phyloP scores from a whole-genome alignment of 371 early-diverging fungal species.

The Umbelopsis sp. region DNA sequence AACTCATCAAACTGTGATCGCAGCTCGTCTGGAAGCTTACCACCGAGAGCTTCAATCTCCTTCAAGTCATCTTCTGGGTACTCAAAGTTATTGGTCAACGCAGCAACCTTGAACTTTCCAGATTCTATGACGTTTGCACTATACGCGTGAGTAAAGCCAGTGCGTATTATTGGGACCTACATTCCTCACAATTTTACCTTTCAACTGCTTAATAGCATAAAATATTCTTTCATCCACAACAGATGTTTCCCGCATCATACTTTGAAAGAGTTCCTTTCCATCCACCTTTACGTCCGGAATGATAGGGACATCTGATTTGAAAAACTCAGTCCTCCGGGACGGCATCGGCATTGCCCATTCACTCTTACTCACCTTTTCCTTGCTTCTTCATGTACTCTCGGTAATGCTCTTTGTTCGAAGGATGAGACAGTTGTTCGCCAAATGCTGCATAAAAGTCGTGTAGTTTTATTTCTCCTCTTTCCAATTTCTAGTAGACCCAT shows the following conservation, averaged over 20 bases:
- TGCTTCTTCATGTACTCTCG: slow-evolving; percentile 48
- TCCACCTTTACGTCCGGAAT: slow-evolving; percentile 55
- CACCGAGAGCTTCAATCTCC: slow-evolving; percentile 44
- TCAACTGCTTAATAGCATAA: slow-evolving; percentile 59
- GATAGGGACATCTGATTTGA: slow-evolving; percentile 30
- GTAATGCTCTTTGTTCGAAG: slow-evolving; percentile 55
- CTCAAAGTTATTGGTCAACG: slow-evolving; percentile 81
- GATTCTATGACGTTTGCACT: slow-evolving; percentile 30
- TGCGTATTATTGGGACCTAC: neutral
- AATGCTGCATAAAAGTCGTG: slow-evolving; percentile 69
- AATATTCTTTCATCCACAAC: slow-evolving; percentile 57
- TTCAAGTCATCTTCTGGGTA: slow-evolving; percentile 49
- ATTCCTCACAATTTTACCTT: slow-evolving; percentile 26
- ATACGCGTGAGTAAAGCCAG: neutral
- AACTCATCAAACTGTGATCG: slow-evolving; percentile 47
- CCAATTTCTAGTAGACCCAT: slow-evolving; percentile 57
- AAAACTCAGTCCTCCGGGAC: neutral
- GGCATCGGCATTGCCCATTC: too few species aligned
- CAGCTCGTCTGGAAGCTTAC: slow-evolving; percentile 35
- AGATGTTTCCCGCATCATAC: slow-evolving; percentile 74
- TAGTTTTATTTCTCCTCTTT: slow-evolving; percentile 72
- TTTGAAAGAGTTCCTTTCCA: slow-evolving; percentile 66
- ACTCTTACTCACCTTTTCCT: slow-evolving; percentile 42
- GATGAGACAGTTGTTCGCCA: slow-evolving; percentile 65
- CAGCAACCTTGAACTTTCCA: slow-evolving; percentile 66